phyloP scores from a whole-genome alignment of 352 stramenopile species.

The Peronospora destructor region DNA sequence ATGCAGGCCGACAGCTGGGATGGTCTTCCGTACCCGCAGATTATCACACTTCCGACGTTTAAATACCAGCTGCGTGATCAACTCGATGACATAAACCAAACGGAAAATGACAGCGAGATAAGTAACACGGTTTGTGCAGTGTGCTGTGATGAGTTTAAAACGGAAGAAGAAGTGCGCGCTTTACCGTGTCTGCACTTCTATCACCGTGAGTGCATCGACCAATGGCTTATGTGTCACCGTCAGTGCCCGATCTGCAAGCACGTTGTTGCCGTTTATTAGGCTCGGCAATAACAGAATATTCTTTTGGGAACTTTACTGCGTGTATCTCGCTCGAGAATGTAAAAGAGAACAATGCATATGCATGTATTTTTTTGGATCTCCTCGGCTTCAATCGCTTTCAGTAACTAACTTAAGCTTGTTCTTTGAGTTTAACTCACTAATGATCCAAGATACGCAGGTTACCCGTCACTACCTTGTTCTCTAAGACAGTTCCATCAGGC shows the following conservation, averaged over 20 bases:
- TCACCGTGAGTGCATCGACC: conserved; percentile 86
- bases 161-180: conserved; percentile 68
- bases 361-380: conserved; percentile 22
- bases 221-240: conserved; percentile 82
- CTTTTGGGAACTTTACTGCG: conserved; percentile 7
- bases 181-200: conserved; percentile 86
- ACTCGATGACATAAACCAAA: conserved; percentile 18
- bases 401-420: conserved; percentile 5
- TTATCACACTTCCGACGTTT: conserved; percentile 73
- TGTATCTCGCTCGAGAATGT: conserved; percentile 13
- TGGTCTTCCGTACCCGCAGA: conserved; percentile 76
- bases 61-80: conserved; percentile 51
- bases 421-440: conserved; percentile 33
- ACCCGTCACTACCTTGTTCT: conserved; percentile 92
- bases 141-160: conserved; percentile 74
- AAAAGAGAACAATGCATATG: conserved; percentile 27
- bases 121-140: conserved; percentile 80
- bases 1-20: conserved; percentile 57
- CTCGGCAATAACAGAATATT: conserved; percentile 7
- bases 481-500: conserved; percentile 87
- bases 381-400: conserved; percentile 13
- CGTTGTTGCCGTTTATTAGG: conserved; percentile 68
- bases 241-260: conserved; percentile 85
- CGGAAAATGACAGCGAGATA: conserved; percentile 30
- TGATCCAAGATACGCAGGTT: conserved; percentile 92